Evolutionary conservation across 352 stramenopile species (phyloP).

Genomic region (Aphanomyces invadans): DNA sequence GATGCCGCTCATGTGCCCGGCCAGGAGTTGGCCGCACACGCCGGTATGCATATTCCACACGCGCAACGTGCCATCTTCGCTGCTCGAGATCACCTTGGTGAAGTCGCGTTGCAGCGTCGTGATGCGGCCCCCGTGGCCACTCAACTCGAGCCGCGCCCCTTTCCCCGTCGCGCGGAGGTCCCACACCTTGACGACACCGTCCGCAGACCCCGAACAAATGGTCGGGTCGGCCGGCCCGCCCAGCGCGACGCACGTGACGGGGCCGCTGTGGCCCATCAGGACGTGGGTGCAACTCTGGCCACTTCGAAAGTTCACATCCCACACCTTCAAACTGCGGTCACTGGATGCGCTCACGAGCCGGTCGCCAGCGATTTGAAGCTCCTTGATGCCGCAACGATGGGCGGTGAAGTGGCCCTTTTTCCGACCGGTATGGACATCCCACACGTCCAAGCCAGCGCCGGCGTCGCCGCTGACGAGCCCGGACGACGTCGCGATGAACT

Average conservation of each 20-base stretch:
- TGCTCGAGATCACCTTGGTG: conserved; percentile 65
- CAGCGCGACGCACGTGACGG: conserved; percentile 59
- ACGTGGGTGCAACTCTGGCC: conserved; percentile 44
- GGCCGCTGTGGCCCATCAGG: conserved; percentile 51
- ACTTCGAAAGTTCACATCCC: conserved; percentile 61
- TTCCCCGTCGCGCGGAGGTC: conserved; percentile 68
- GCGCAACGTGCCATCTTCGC: conserved; percentile 61
- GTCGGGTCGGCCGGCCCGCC: conserved; percentile 67
- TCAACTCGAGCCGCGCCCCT: conserved; percentile 49
- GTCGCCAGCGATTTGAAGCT: conserved; percentile 64
- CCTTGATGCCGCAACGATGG: conserved; percentile 46
- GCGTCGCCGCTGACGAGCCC: conserved; percentile 51
- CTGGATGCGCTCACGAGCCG: conserved; percentile 64
- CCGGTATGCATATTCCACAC: conserved; percentile 80
- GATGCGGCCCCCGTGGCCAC: conserved; percentile 44
- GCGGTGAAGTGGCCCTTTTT: conserved; percentile 50
- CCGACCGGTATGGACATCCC: conserved; percentile 49
- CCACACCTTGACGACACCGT: conserved; percentile 74
- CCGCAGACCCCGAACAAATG: conserved; percentile 62
- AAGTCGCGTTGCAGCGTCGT: conserved; percentile 71
- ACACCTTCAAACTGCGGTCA: conserved; percentile 69
- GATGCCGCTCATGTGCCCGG: conserved; percentile 53
- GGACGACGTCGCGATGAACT: conserved; percentile 53
- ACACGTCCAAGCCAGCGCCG: conserved; percentile 52
- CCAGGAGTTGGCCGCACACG: conserved; percentile 46